Conservation (phyloP, 1,284 basidiomycete genomes). For the Vanrija humicola region DNA sequence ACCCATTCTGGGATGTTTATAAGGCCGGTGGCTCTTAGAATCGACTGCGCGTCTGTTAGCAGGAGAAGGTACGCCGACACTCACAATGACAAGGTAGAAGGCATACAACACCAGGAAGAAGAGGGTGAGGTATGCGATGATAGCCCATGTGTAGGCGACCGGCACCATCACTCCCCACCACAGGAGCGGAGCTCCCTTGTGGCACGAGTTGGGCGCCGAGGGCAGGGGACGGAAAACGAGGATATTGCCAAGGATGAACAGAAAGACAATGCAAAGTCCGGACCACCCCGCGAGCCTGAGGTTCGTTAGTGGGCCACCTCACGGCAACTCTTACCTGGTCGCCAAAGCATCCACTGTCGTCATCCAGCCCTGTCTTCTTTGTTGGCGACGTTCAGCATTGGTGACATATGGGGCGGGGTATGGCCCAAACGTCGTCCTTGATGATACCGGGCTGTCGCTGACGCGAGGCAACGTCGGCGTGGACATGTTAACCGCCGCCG, state of each 20-base stretch:
- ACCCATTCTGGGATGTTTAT: neutral
- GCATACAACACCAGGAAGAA: conserved; percentile 24
- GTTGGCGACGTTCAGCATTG: neutral
- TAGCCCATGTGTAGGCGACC: conserved; percentile 31
- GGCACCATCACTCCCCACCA: conserved; percentile 40
- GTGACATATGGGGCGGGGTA: neutral
- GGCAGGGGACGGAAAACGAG: conserved; percentile 27
- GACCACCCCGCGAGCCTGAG: neutral
- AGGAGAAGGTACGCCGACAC: neutral
- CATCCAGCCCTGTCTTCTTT: neutral
- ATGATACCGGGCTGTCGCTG: neutral
- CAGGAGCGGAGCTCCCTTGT: conserved; percentile 27
- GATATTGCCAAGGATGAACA: conserved; percentile 28
- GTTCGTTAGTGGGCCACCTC: neutral
- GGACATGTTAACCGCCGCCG: neutral
- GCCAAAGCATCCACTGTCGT: neutral
- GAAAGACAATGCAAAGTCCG: neutral
- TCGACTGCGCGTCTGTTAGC: neutral
- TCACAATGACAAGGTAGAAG: neutral
- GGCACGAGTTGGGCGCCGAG: conserved; percentile 18
- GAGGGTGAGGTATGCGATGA: conserved; percentile 24
- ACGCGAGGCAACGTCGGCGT: too few relatives aligned
- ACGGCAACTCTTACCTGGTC: neutral
- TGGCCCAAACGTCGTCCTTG: neutral
- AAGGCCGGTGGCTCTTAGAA: neutral